Percentiles rank a stretch among this genome's conserved stretches.
Evolutionary conservation across 2,329 filamentous ascomycete genomes (phyloP).

Genomic region (Fonsecaea erecta): DNA sequence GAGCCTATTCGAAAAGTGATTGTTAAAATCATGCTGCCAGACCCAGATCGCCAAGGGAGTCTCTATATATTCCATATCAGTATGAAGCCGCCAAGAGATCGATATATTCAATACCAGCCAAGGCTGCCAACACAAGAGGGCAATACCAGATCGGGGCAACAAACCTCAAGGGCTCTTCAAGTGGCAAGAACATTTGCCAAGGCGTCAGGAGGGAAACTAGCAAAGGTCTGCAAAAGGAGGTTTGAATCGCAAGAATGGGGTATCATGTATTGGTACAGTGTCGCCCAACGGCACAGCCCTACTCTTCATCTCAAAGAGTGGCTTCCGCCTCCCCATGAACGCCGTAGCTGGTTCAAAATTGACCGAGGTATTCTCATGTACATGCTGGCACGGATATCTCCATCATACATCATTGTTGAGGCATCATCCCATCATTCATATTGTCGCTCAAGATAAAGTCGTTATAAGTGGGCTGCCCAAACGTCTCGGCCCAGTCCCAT

Average conservation of each 20-base stretch:
- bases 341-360: conserved; percentile 1
- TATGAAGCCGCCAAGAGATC: neutral
- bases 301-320: neutral
- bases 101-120: neutral
- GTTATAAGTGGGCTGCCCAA: conserved; percentile 28
- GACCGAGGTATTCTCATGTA: conserved; percentile 8
- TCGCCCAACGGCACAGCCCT: conserved; percentile 1
- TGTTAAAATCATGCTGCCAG: neutral
- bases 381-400: neutral
- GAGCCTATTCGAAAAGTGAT: neutral
- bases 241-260: conserved; percentile 17
- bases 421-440: conserved; percentile 32
- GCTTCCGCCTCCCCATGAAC: conserved; percentile 5
- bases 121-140: neutral
- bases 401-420: conserved; percentile 26
- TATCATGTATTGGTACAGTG: conserved; percentile 29
- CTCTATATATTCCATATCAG: no score
- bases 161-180: neutral
- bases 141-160: neutral
- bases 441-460: conserved; percentile 33
- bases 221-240: neutral
- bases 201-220: neutral
- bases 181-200: neutral
- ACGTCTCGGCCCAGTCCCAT: conserved; percentile 72
- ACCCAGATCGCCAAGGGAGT: neutral